A percentile compares a stretch with the other conserved stretches of the same genome.
Conservation (phyloP, 371 early-diverging fungal species). For the Rhizopus delemar region DNA sequence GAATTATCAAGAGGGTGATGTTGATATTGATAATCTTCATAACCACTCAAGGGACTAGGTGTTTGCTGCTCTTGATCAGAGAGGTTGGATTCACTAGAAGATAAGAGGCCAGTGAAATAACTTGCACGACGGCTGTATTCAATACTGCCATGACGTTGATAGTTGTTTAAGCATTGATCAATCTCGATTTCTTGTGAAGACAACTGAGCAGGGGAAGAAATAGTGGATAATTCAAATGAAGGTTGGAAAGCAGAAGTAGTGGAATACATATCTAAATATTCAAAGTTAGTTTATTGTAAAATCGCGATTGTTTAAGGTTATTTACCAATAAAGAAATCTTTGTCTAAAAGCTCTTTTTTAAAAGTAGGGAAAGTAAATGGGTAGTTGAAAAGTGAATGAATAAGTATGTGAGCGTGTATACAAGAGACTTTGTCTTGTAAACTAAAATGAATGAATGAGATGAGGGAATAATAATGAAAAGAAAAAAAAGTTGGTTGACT, state of each 20-base stretch:
- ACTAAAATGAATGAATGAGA: conserved; percentile 2
- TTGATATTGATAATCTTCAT: conserved; percentile 28
- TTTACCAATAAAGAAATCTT: conserved; percentile 18
- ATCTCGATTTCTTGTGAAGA: conserved; percentile 17
- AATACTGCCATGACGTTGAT: conserved; percentile 29
- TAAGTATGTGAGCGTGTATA: neutral
- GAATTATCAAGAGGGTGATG: conserved; percentile 22
- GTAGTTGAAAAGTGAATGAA: conserved; percentile 15
- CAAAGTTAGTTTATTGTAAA: neutral
- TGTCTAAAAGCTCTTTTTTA: conserved; percentile 20
- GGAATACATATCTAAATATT: conserved; percentile 9
- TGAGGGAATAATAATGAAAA: neutral
- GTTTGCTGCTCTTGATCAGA: conserved; percentile 29
- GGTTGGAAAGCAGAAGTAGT: conserved; percentile 13
- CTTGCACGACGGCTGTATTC: conserved; percentile 33
- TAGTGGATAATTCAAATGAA: conserved; percentile 20
- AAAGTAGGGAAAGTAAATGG: conserved; percentile 14
- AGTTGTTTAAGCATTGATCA: conserved; percentile 19
- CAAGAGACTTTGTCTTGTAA: conserved; percentile 6
- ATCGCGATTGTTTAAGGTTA: no score
- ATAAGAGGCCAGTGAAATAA: conserved; percentile 33
- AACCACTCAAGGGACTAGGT: conserved; percentile 27
- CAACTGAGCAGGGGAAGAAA: conserved; percentile 11
- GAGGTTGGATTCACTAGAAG: conserved; percentile 24
- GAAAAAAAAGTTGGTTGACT: neutral